These are phyloP conservation scores for Staphylotrichum longicolle DNA, from an alignment of 495 filamentous ascomycete species.

Conservation along the genomic window DNA sequence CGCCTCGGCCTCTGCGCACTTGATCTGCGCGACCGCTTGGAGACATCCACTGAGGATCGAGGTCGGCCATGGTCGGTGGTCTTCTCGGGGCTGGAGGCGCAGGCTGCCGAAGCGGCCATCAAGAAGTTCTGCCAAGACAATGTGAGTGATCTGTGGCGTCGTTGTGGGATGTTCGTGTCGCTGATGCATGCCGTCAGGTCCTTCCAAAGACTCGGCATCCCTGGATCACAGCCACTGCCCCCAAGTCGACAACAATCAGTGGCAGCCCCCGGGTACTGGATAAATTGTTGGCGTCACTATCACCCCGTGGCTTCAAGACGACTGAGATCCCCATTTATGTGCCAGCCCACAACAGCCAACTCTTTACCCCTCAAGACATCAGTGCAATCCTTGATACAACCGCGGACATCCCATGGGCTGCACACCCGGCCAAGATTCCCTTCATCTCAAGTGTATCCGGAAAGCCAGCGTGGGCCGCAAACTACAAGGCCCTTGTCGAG, in stretches of 20 bases:
- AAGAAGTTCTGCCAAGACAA: neutral
- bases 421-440: neutral
- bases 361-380: neutral
- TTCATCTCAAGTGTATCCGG: neutral
- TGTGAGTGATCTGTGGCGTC: neutral
- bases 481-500: neutral
- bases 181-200: neutral
- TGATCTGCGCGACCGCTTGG: conserved; percentile 43
- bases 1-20: conserved; percentile 59
- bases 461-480: neutral
- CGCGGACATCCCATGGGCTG: neutral
- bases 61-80: conserved; percentile 43
- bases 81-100: conserved; percentile 27
- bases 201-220: neutral
- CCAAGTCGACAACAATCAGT: neutral
- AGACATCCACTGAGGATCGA: conserved; percentile 41
- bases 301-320: neutral
- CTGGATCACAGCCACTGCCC: neutral
- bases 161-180: too few relatives aligned
- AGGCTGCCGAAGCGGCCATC: neutral
- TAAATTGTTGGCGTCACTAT: neutral
- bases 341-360: too few relatives aligned
- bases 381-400: neutral
- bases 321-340: too few relatives aligned
- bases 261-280: neutral